A percentile compares a stretch with the other conserved stretches of the same genome.
Conservation (phyloP, 345 rosid genomes). For the Hibiscus tridactylites region DNA sequence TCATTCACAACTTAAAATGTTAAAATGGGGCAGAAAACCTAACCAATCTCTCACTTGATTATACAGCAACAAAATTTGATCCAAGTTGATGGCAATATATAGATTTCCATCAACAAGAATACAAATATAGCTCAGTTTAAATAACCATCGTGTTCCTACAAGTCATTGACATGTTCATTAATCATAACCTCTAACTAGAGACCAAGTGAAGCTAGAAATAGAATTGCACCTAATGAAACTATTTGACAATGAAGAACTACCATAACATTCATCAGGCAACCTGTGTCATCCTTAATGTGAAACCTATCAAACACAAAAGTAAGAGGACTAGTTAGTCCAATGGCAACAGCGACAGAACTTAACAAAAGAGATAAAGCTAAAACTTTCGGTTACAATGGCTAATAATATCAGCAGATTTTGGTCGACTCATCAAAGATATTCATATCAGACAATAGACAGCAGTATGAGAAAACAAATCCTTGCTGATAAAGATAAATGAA, state of each 20-base stretch:
- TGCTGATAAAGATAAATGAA: neutral
- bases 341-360: neutral
- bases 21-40: neutral
- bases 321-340: neutral
- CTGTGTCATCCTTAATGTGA: neutral
- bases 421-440: neutral
- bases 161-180: neutral
- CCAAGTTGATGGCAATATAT: neutral
- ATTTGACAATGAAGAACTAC: constrained; percentile 3
- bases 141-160: neutral
- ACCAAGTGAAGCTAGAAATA: neutral
- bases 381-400: too few species aligned
- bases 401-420: neutral
- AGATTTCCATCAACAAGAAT: neutral
- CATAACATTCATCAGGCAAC: constrained; percentile 8
- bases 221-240: neutral
- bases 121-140: neutral
- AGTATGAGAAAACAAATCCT: neutral
- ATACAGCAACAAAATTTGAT: neutral
- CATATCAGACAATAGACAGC: neutral
- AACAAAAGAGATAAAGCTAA: neutral
- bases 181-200: neutral
- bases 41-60: neutral
- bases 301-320: constrained; percentile 12
- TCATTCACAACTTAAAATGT: neutral